Percentiles rank a stretch among this genome's conserved stretches.
These are phyloP conservation scores for Ceratobasidium papillatum DNA, from an alignment of 1,284 basidiomycete genomes.

Conservation along the genomic window DNA sequence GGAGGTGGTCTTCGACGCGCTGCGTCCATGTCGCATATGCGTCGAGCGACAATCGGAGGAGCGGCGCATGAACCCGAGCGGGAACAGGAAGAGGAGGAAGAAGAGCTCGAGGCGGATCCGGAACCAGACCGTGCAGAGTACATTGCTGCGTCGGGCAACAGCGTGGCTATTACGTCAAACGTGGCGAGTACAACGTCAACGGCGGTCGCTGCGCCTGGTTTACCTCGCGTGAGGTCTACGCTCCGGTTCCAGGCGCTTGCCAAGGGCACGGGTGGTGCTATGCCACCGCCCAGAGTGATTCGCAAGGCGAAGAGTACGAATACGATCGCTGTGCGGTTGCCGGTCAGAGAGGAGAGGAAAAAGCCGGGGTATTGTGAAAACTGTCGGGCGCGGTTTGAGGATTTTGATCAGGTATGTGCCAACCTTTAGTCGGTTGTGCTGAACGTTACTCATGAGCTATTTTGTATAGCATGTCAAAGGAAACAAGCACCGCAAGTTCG, in stretches of 20 bases:
- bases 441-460: conserved; percentile 23
- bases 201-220: conserved; percentile 50
- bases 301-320: conserved; percentile 77
- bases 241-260: conserved; percentile 61
- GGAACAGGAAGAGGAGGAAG: conserved; percentile 53
- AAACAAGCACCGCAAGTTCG: conserved; percentile 87
- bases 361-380: conserved; percentile 99
- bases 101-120: conserved; percentile 53
- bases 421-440: conserved; percentile 19
- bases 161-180: conserved; percentile 89
- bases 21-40: conserved; percentile 80
- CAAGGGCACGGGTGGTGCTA: conserved; percentile 51
- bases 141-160: conserved; percentile 93
- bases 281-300: conserved; percentile 71
- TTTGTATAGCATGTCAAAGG: conserved; percentile 75
- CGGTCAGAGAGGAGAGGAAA: conserved; percentile 81
- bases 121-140: conserved; percentile 69
- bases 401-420: conserved; percentile 79
- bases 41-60: conserved; percentile 47
- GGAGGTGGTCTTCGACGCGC: conserved; percentile 60
- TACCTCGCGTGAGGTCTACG: conserved; percentile 63
- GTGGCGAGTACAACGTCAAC: conserved; percentile 84
- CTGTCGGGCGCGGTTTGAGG: conserved; percentile 89
- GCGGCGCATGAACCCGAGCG: conserved; percentile 51
- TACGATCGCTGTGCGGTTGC: conserved; percentile 70